Evolutionary conservation across 768 basidiomycete species (phyloP).

Genomic region (Roridomyces roridus): DNA sequence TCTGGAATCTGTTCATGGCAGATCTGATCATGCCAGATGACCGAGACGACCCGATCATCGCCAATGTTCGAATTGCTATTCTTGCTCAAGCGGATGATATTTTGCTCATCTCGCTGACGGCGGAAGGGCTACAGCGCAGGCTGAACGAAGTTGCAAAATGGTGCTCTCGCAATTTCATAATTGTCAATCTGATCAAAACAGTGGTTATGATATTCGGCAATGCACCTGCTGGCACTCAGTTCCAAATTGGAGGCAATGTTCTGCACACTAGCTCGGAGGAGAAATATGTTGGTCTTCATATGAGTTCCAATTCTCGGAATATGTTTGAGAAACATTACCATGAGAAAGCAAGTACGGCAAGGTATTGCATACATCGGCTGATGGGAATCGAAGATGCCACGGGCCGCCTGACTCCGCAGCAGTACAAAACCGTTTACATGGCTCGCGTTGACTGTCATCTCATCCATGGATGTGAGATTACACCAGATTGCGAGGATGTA

Average conservation of each 20-base stretch:
- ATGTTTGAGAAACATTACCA: conserved; percentile 1
- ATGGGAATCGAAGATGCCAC: not conserved
- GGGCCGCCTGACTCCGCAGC: not conserved
- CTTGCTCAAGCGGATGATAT: too few species aligned
- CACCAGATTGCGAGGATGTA: too few species aligned
- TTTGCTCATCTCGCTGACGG: too few species aligned
- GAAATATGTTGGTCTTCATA: not conserved
- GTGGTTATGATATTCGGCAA: conserved; percentile 9
- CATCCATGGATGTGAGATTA: too few species aligned
- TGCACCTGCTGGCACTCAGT: not conserved
- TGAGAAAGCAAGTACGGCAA: conserved; percentile 7
- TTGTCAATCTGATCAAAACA: conserved; percentile 12
- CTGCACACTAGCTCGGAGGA: not conserved
- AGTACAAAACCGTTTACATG: not conserved
- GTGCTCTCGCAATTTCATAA: conserved; percentile 11
- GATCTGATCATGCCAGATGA: conserved; percentile 1
- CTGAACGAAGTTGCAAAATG: not conserved
- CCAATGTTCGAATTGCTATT: not conserved
- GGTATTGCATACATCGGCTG: not conserved
- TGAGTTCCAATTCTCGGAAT: not conserved
- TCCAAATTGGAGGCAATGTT: not conserved
- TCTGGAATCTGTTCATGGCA: conserved; percentile 17
- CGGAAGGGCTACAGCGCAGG: too few species aligned
- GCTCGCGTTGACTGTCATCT: too few species aligned
- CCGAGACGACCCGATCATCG: conserved; percentile 3